phyloP scores from a whole-genome alignment of 2,329 filamentous ascomycete genomes.

The Ceratocystis harringtonii region DNA sequence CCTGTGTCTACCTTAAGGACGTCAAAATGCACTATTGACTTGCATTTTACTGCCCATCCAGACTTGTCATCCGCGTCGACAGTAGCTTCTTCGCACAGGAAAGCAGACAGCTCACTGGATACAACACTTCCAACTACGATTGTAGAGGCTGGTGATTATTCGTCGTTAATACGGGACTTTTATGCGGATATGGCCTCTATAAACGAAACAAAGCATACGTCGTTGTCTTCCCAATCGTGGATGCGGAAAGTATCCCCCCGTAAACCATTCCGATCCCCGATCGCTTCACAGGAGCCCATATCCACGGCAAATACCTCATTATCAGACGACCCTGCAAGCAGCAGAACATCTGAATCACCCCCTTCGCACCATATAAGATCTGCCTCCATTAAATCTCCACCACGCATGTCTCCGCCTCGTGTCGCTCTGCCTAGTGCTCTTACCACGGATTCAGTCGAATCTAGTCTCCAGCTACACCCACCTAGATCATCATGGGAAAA shows the following conservation, averaged over 20 bases:
- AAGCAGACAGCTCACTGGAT: not conserved
- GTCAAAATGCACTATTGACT: constrained; percentile 31
- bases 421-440: constrained; percentile 4
- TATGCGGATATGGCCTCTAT: not conserved
- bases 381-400: not conserved
- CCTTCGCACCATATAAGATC: not conserved
- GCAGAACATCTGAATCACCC: not conserved
- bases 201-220: constrained; percentile 1
- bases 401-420: constrained; percentile 2
- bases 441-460: not conserved
- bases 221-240: constrained; percentile 2
- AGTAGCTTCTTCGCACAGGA: not conserved
- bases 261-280: not conserved
- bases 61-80: constrained; percentile 17
- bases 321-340: not conserved
- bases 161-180: constrained; percentile 9
- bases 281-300: not conserved
- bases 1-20: constrained; percentile 19
- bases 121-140: not conserved
- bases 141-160: constrained; percentile 7
- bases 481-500: constrained; percentile 7
- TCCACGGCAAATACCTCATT: not conserved
- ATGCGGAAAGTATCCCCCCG: not conserved
- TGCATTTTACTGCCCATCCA: constrained; percentile 41
- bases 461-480: not conserved